Evolutionary conservation across 139 green algal species (phyloP), one percentile per base, ranked within the genome.

Genomic region (Raphidocelis subcapitata): DNA sequence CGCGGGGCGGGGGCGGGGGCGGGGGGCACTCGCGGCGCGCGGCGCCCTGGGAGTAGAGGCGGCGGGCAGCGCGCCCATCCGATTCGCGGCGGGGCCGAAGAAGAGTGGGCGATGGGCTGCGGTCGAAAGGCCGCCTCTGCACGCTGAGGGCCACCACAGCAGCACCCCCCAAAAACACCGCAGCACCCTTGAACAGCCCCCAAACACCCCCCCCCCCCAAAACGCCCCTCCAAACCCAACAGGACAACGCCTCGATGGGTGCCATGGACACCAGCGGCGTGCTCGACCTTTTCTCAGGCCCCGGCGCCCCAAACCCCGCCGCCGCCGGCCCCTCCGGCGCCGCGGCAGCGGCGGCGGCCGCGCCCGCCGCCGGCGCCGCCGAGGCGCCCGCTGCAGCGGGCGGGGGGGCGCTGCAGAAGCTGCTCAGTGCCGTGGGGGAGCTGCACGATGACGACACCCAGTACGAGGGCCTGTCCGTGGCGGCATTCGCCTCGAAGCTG

Each of bases 381-480:
- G 33, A 10, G 24, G 83, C 24, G 18, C 73, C 60, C 8, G 79
- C 57, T 18, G 81, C 29, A 2, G 60, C 32, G 59, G 52, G 41
- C 26, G 62, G 67, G 20, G 55, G 65, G 24, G 80, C 76, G 23
- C 67, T 96, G 54, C 82, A 88, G 60, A 76, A 84, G 24, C 82
- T 97, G 75, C 69, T 98, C 28, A 83, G 79, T 2, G 79, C 72
- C 24, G 83, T 97, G 72, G 88, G 89, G 2, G 91, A 97, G 65
- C 64, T 97, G 68, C 95, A 86, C 85, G 91, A 96, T 49, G 91
- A 97, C 55, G 92, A 97, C 72, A 75, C 61, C 23, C 90, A 97
- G 83, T 99, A 99, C 76, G 77, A 77, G 20, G 80, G 41, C 41
- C 41, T 49, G 8, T 20, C 8, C 41, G 41, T 49, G 41, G 8